phyloP scores from a whole-genome alignment of 2,329 filamentous ascomycete species.

The Neospermospora avenae region DNA sequence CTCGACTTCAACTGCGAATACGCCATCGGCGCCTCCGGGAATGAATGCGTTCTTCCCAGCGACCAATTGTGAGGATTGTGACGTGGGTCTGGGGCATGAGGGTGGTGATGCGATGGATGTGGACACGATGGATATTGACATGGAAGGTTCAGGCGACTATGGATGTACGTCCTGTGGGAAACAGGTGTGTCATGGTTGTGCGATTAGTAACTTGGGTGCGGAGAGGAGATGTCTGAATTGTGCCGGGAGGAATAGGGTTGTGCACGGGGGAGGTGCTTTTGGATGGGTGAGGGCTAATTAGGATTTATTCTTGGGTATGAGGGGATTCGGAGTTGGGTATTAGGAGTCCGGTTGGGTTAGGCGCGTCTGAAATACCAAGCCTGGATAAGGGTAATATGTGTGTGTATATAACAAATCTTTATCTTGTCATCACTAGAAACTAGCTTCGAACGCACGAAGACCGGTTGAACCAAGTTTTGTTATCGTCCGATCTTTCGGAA shows the following conservation, averaged over 20 bases:
- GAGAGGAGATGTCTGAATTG: slow-evolving; percentile 52
- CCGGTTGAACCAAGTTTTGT: too few species aligned
- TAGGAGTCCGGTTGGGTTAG: background rate
- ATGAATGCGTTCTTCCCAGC: slow-evolving; percentile 29
- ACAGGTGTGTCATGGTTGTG: slow-evolving; percentile 57
- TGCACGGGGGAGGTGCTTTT: slow-evolving; percentile 3
- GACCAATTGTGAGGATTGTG: slow-evolving; percentile 54
- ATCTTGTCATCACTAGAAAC: background rate
- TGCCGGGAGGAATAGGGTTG: slow-evolving; percentile 34
- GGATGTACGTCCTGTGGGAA: slow-evolving; percentile 51
- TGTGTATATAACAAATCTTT: background rate
- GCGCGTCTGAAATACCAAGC: background rate
- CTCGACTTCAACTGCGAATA: slow-evolving; percentile 27
- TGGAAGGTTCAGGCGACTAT: slow-evolving; percentile 34
- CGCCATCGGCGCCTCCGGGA: slow-evolving; percentile 12
- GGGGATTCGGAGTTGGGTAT: background rate
- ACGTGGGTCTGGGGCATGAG: slow-evolving; percentile 32
- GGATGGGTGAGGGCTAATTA: slow-evolving; percentile 4
- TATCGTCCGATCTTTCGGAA: too few species aligned
- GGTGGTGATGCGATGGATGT: slow-evolving; percentile 41
- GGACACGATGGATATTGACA: slow-evolving; percentile 40
- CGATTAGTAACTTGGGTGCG: slow-evolving; percentile 55
- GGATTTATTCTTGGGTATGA: background rate
- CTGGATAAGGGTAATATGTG: background rate
- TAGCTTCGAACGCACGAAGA: too few species aligned